phyloP scores from a whole-genome alignment of 139 green algal genomes.

The Dunaliella primolecta region DNA sequence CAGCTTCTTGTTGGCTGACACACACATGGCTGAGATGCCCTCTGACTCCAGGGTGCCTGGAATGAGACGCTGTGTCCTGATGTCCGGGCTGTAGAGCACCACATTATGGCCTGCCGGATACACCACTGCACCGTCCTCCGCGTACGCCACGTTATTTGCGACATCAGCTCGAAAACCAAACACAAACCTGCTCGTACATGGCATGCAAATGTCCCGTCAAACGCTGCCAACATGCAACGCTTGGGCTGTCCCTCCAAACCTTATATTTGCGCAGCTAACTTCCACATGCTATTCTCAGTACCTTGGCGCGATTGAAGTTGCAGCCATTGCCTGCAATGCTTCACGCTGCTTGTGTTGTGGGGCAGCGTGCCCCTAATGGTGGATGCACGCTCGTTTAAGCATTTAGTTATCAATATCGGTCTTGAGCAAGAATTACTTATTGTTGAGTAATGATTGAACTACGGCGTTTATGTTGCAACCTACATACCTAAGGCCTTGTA shows the following conservation, averaged over 20 bases:
- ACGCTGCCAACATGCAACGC: not conserved
- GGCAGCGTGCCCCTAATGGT: no score
- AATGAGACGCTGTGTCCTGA: slow-evolving; percentile 61
- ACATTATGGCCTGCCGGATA: slow-evolving; percentile 77
- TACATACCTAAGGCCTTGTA: no score
- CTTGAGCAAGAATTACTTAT: no score
- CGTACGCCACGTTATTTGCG: slow-evolving; percentile 65
- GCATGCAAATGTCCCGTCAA: not conserved
- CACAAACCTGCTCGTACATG: slow-evolving; percentile 72
- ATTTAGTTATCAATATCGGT: not conserved
- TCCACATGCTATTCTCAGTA: not conserved
- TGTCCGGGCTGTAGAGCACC: slow-evolving; percentile 74
- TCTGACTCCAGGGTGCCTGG: slow-evolving; percentile 62
- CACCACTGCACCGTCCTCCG: slow-evolving; percentile 72
- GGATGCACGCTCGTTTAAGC: no score
- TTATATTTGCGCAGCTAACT: not conserved
- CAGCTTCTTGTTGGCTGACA: slow-evolving; percentile 67
- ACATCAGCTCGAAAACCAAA: slow-evolving; percentile 74
- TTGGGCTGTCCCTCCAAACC: not conserved
- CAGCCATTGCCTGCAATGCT: slow-evolving; percentile 11
- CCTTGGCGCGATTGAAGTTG: slow-evolving; percentile 10
- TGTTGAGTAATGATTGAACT: no score
- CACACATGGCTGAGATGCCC: slow-evolving; percentile 71
- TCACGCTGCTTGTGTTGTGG: no score
- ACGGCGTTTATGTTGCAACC: no score